These are phyloP conservation scores for Botrytis fabae DNA, from an alignment of 2,329 filamentous ascomycete species.

Conservation along the genomic window DNA sequence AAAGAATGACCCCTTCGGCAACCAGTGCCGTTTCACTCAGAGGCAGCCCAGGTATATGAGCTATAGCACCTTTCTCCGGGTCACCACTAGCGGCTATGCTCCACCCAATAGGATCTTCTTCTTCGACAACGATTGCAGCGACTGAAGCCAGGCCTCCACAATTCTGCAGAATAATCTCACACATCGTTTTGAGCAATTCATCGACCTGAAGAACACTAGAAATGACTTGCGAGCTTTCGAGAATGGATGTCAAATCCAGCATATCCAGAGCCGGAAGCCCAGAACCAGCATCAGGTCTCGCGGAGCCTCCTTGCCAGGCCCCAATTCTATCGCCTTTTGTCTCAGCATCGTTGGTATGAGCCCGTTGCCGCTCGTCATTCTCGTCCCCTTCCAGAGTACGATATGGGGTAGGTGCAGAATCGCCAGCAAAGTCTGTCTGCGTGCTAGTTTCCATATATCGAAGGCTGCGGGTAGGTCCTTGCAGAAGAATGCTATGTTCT, in stretches of 20 bases:
- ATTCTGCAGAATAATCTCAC: slow-evolving; percentile 76
- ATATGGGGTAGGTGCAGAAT: slow-evolving; percentile 55
- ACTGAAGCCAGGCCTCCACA: slow-evolving; percentile 70
- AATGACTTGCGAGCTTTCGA: slow-evolving; percentile 76
- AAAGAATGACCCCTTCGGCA: slow-evolving; percentile 75
- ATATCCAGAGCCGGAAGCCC: slow-evolving; percentile 76
- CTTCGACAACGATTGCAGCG: slow-evolving; percentile 73
- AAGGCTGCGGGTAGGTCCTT: slow-evolving; percentile 59
- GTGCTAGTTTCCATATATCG: slow-evolving; percentile 62
- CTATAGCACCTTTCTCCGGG: slow-evolving; percentile 65
- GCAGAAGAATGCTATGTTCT: slow-evolving; percentile 66
- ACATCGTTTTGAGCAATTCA: slow-evolving; percentile 76
- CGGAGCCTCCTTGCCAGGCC: slow-evolving; percentile 60
- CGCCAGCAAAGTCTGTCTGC: slow-evolving; percentile 70
- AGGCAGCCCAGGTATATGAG: slow-evolving; percentile 65
- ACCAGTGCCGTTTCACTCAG: slow-evolving; percentile 66
- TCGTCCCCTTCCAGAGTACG: slow-evolving; percentile 47
- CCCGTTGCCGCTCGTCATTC: slow-evolving; percentile 43
- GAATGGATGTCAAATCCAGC: slow-evolving; percentile 76
- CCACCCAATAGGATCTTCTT: slow-evolving; percentile 59
- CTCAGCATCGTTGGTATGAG: slow-evolving; percentile 45
- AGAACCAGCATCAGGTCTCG: slow-evolving; percentile 57
- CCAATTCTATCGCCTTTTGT: slow-evolving; percentile 59
- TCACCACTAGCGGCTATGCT: slow-evolving; percentile 73
- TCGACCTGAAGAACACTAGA: slow-evolving; percentile 77